These are phyloP conservation scores for Cercospora sp. DNA, from an alignment of 2,329 filamentous ascomycete species.

Conservation along the genomic window DNA sequence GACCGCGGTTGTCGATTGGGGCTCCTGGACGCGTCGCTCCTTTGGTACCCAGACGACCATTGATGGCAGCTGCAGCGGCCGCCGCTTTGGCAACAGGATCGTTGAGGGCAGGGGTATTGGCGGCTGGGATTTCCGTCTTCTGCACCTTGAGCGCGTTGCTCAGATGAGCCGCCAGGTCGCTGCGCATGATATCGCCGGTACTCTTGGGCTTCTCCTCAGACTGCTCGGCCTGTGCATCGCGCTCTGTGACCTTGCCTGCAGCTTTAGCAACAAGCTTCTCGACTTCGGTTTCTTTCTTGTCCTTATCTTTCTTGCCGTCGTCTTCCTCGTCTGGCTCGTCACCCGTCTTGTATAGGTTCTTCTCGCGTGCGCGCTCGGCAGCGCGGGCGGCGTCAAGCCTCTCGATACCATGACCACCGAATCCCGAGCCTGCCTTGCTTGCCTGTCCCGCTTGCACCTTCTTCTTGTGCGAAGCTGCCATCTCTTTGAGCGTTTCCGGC, in stretches of 20 bases:
- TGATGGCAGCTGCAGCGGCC: constrained; percentile 88
- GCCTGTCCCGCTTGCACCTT: constrained; percentile 92
- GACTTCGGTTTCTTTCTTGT: constrained; percentile 44
- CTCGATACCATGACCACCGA: constrained; percentile 92
- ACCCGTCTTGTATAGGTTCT: constrained; percentile 85
- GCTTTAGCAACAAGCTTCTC: constrained; percentile 59
- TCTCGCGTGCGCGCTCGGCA: constrained; percentile 79
- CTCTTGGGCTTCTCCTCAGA: constrained; percentile 7
- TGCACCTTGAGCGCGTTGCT: constrained; percentile 72
- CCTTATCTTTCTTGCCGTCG: constrained; percentile 64
- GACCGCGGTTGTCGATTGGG: constrained; percentile 97
- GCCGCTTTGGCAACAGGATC: constrained; percentile 56
- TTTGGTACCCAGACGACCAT: constrained; percentile 82
- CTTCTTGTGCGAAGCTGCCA: constrained; percentile 71
- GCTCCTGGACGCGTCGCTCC: constrained; percentile 85
- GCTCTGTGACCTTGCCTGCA: constrained; percentile 52
- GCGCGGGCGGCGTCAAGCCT: constrained; percentile 88
- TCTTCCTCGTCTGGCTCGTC: constrained; percentile 79
- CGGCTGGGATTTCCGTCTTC: constrained; percentile 61
- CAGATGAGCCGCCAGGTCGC: constrained; percentile 47
- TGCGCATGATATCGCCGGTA: constrained; percentile 24
- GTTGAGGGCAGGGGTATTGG: constrained; percentile 34
- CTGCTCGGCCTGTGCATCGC: constrained; percentile 27
- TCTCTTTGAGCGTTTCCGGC: constrained; percentile 64
- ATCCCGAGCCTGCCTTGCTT: constrained; percentile 79